Evolutionary conservation across 352 stramenopile genomes (phyloP).

Genomic region (Elongisporangium prolatum): DNA sequence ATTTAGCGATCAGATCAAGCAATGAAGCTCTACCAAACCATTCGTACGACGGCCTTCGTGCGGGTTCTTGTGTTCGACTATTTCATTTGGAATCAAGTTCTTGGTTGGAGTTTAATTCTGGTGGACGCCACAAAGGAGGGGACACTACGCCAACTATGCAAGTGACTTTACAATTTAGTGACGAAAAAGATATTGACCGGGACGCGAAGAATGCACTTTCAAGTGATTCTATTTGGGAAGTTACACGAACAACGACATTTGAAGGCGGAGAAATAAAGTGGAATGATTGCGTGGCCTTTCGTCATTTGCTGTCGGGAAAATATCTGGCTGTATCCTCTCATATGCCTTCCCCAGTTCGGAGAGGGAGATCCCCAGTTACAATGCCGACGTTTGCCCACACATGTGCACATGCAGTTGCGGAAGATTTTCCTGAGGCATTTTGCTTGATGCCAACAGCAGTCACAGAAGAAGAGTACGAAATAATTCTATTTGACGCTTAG

Average conservation of each 20-base stretch:
- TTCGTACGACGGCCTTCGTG: slow-evolving; percentile 23
- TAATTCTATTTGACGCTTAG: background rate
- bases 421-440: slow-evolving; percentile 43
- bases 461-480: slow-evolving; percentile 44
- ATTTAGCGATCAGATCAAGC: slow-evolving; percentile 5
- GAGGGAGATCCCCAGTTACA: slow-evolving; percentile 14
- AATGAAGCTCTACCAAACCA: slow-evolving; percentile 5
- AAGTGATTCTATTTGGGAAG: slow-evolving; percentile 56
- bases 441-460: slow-evolving; percentile 53
- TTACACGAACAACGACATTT: slow-evolving; percentile 41
- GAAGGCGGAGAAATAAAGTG: slow-evolving; percentile 57
- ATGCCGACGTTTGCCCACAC: slow-evolving; percentile 6
- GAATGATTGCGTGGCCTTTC: slow-evolving; percentile 40
- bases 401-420: slow-evolving; percentile 29
- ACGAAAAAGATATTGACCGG: slow-evolving; percentile 35
- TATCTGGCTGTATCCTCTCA: slow-evolving; percentile 40
- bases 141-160: slow-evolving; percentile 3
- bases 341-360: slow-evolving; percentile 9
- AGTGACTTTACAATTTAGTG: slow-evolving; percentile 42
- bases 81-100: slow-evolving; percentile 64
- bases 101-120: slow-evolving; percentile 40
- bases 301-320: slow-evolving; percentile 48
- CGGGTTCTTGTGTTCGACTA: slow-evolving; percentile 51
- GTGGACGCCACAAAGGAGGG: background rate
- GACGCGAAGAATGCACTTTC: slow-evolving; percentile 24